Conservation (phyloP, 192 early-diverging fungal genomes). For the Linnemannia schmuckeri region DNA sequence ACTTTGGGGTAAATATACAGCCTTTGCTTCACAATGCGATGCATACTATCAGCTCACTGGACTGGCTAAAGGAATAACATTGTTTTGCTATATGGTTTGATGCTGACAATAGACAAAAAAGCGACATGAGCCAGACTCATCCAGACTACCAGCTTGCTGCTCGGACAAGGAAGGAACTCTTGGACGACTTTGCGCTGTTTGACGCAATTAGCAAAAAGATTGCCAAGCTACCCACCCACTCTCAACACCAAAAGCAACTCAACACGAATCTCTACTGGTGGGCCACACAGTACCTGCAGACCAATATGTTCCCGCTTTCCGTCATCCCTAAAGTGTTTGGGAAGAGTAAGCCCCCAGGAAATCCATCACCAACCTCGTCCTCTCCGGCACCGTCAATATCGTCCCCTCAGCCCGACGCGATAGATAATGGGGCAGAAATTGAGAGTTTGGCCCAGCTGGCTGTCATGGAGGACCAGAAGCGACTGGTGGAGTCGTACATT, state of each 20-base stretch:
- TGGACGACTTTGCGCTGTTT: conserved; percentile 73
- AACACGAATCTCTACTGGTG: conserved; percentile 74
- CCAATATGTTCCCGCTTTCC: conserved; percentile 82
- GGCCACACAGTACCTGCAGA: conserved; percentile 79
- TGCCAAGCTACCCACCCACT: conserved; percentile 61
- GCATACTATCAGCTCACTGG: neutral
- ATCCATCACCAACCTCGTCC: conserved; percentile 12
- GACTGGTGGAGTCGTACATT: conserved; percentile 73
- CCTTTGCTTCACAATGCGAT: too few species aligned
- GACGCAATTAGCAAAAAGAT: conserved; percentile 76
- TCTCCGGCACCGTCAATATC: conserved; percentile 45
- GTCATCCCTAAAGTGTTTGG: conserved; percentile 74
- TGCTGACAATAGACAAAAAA: conserved; percentile 51
- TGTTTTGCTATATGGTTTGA: neutral
- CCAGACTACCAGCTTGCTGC: conserved; percentile 72
- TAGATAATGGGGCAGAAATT: conserved; percentile 41
- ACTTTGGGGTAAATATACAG: conserved; percentile 60
- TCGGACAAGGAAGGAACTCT: conserved; percentile 71
- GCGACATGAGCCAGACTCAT: conserved; percentile 59
- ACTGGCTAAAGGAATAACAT: neutral
- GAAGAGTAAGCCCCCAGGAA: conserved; percentile 20
- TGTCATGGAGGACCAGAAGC: conserved; percentile 78
- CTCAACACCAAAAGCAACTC: conserved; percentile 66
- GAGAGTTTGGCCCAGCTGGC: conserved; percentile 58
- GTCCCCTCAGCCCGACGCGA: conserved; percentile 11